A percentile compares a stretch with the other conserved stretches of the same genome.
These are phyloP conservation scores for Trichoderma orchidacearum DNA, from an alignment of 495 filamentous ascomycete genomes.

Conservation along the genomic window DNA sequence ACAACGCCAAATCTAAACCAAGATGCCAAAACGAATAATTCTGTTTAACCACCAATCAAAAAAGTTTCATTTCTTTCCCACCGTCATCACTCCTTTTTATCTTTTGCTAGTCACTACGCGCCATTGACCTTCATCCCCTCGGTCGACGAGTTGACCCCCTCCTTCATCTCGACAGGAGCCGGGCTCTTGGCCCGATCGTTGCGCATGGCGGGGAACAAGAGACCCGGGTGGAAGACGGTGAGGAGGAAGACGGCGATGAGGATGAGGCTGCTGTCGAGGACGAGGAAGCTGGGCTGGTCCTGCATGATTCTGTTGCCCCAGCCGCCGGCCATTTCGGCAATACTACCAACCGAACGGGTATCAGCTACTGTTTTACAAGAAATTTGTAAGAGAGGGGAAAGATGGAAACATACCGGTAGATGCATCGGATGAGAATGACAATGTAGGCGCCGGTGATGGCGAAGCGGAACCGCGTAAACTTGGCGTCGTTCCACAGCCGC, in stretches of 20 bases:
- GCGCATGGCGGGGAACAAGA: slow-evolving; percentile 5
- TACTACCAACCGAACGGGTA: slow-evolving; percentile 14
- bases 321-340: slow-evolving; percentile 54
- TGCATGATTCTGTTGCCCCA: slow-evolving; percentile 58
- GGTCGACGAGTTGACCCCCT: not conserved
- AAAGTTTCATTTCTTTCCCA: not conserved
- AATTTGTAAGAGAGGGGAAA: not conserved
- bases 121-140: not conserved
- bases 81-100: not conserved
- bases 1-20: not conserved
- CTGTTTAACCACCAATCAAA: not conserved
- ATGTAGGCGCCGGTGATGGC: slow-evolving; percentile 42
- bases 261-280: slow-evolving; percentile 32
- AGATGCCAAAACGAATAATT: not conserved
- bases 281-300: slow-evolving; percentile 47
- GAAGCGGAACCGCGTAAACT: slow-evolving; percentile 37
- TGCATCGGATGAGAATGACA: slow-evolving; percentile 50
- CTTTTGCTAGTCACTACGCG: not conserved
- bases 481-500: slow-evolving; percentile 20
- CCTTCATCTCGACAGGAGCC: not conserved
- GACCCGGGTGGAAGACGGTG: slow-evolving; percentile 2
- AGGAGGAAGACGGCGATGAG: slow-evolving; percentile 1
- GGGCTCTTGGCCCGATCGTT: not conserved
- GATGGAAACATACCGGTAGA: slow-evolving; percentile 39
- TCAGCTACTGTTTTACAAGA: not conserved